Percentiles rank a stretch among this genome's conserved stretches.
phyloP scores from a whole-genome alignment of 192 early-diverging fungal genomes.

The Coemansia sp. region DNA sequence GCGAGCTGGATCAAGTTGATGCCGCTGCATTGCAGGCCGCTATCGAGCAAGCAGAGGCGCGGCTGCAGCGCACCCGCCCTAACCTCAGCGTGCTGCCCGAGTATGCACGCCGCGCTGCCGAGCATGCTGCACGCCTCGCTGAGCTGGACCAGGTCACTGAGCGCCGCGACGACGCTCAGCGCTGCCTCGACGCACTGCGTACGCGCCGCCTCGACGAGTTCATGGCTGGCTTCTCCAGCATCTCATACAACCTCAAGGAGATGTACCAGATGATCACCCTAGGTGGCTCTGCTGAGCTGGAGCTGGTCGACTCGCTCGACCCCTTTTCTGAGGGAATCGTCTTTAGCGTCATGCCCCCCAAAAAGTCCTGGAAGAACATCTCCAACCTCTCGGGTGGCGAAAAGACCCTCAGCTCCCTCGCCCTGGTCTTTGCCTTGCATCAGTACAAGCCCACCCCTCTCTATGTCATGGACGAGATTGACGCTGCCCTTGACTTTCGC shows the following conservation, averaged over 20 bases:
- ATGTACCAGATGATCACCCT: slow-evolving; percentile 99
- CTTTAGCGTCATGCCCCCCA: slow-evolving; percentile 99
- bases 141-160: slow-evolving; percentile 75
- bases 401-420: slow-evolving; percentile 98
- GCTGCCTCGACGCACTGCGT: slow-evolving; percentile 69
- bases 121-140: slow-evolving; percentile 64
- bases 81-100: slow-evolving; percentile 87
- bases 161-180: slow-evolving; percentile 72
- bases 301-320: slow-evolving; percentile 92
- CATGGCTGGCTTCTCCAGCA: slow-evolving; percentile 90
- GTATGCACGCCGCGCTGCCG: slow-evolving; percentile 75
- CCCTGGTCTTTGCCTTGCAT: slow-evolving; percentile 97
- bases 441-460: slow-evolving; percentile 99
- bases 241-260: slow-evolving; percentile 95
- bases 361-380: slow-evolving; percentile 99
- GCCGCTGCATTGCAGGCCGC: slow-evolving; percentile 63
- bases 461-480: slow-evolving; percentile 99
- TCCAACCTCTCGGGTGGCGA: slow-evolving; percentile 98
- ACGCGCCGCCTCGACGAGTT: slow-evolving; percentile 85
- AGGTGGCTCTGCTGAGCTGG: slow-evolving; percentile 97
- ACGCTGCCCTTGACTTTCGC: slow-evolving; percentile 97
- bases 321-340: slow-evolving; percentile 98
- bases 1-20: slow-evolving; percentile 65
- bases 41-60: slow-evolving; percentile 71
- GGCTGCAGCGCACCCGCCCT: slow-evolving; percentile 57